Evolutionary conservation across 257 asterid species (phyloP), one percentile per base, ranked within the genome.

Genomic region (Solanum sejunctum): DNA sequence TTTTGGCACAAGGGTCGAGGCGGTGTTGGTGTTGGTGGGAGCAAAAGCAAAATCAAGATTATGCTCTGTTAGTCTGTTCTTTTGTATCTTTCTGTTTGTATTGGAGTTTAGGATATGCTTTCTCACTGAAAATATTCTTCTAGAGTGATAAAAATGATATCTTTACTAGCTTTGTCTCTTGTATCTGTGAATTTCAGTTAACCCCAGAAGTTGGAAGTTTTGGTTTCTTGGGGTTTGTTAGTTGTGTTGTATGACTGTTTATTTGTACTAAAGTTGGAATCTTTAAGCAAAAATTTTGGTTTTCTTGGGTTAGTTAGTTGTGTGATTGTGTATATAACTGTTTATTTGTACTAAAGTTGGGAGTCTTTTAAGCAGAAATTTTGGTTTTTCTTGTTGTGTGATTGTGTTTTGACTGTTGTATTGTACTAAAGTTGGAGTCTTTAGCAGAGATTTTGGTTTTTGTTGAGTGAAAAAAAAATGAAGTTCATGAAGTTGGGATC

Each of bases 401-500:
- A 21, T 64, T 87, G 60, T 80, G 86, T 83, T 36, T 63, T 36
- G 32, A 66, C 75, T 66, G 47, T 32, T 66, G 45, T 66, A 57
- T 85, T 56, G 69, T 85, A 66, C 80, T 84, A 58, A 83, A 64
- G 77, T 58, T 4, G 63, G 64, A n/a, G 56, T 57, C 51, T 75
- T 45, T 73, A 20, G 61, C 21, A 13, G 83, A 51, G 49, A 1
- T 67, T 66, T 80, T 47, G 18, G 41, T 70, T 47, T 60, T 39
- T 17, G 47, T 66, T 39, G 17, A 39, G 78, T 83, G 87, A 85
- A 70, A 93, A 56, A 83, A 89, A 85, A 61, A 95, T 95, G 99
- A 94, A 94, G 96, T 94, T 88, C 85, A 95, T 95, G 99, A 95
- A 95, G 92, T 83, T 96, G 93, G 98, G 98, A 11, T 96, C 99